A percentile compares a stretch with the other conserved stretches of the same genome.
These are phyloP conservation scores for Austropuccinia psidii DNA, from an alignment of 1,284 basidiomycete genomes.

Conservation along the genomic window DNA sequence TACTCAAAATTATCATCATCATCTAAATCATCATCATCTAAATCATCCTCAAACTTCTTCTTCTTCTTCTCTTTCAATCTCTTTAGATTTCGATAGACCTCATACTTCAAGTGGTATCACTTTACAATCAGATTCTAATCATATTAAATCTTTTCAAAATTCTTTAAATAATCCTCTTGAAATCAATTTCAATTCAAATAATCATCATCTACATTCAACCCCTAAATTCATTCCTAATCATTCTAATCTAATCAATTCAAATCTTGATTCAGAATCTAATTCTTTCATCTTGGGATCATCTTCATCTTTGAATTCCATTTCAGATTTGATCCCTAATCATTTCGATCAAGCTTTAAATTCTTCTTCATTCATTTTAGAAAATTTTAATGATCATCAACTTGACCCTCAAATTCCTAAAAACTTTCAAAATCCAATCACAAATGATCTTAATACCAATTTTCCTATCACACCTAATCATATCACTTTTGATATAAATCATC, in stretches of 20 bases:
- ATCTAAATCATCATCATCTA: neutral
- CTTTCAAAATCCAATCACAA: too few species aligned
- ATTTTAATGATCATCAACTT: too few species aligned
- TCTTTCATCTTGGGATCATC: neutral
- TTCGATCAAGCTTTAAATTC: too few species aligned
- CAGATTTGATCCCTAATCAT: too few species aligned
- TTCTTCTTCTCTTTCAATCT: neutral
- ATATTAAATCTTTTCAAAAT: constrained; percentile 1
- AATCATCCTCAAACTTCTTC: neutral
- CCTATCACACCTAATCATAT: too few species aligned
- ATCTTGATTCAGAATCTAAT: neutral
- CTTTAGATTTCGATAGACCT: constrained; percentile 19
- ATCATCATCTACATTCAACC: neutral
- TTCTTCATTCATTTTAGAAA: too few species aligned
- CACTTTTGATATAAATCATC: too few species aligned
- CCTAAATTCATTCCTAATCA: neutral
- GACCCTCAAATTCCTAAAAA: too few species aligned
- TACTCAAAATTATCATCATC: neutral
- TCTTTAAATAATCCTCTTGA: neutral
- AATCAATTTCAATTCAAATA: neutral
- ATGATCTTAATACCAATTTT: too few species aligned
- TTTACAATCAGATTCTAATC: neutral
- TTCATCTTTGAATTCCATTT: neutral
- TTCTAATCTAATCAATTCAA: neutral
- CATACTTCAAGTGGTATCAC: constrained; percentile 35